These are phyloP conservation scores for Cercospora berteroae DNA, from an alignment of 2,329 filamentous ascomycete species.

Conservation along the genomic window DNA sequence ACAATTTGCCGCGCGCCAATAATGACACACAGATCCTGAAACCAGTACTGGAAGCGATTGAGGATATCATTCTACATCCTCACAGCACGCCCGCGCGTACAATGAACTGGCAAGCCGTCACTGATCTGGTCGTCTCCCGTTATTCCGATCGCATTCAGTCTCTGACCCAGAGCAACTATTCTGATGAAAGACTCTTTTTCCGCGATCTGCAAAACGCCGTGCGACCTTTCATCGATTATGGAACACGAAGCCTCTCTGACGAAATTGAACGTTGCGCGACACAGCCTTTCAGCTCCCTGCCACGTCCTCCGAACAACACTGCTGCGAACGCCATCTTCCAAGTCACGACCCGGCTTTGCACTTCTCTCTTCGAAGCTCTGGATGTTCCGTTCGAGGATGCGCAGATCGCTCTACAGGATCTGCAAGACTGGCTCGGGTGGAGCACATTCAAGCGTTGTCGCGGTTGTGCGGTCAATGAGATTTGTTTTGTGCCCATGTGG, in stretches of 20 bases:
- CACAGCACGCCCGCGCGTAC: slow-evolving; percentile 20
- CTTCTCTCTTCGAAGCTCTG: slow-evolving; percentile 33
- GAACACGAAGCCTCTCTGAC: slow-evolving; percentile 37
- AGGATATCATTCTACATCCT: slow-evolving; percentile 41
- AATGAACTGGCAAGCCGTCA: slow-evolving; percentile 65
- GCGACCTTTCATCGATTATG: slow-evolving; percentile 42
- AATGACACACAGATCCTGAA: slow-evolving; percentile 39
- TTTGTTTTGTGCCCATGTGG: slow-evolving; percentile 65
- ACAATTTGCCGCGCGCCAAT: slow-evolving; percentile 42
- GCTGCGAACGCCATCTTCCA: slow-evolving; percentile 36
- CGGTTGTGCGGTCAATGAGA: slow-evolving; percentile 54
- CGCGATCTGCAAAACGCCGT: slow-evolving; percentile 35
- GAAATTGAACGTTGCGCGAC: slow-evolving; percentile 50
- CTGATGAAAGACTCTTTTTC: slow-evolving; percentile 27
- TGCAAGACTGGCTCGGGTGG: slow-evolving; percentile 58
- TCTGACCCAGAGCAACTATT: slow-evolving; percentile 31
- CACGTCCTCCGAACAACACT: slow-evolving; percentile 17
- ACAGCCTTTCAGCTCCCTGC: slow-evolving; percentile 41
- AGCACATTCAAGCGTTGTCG: slow-evolving; percentile 58
- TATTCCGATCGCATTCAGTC: slow-evolving; percentile 57
- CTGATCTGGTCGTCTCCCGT: slow-evolving; percentile 64
- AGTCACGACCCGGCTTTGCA: slow-evolving; percentile 38
- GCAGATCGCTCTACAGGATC: slow-evolving; percentile 35
- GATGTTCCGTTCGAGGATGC: slow-evolving; percentile 29
- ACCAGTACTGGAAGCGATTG: slow-evolving; percentile 47